A percentile compares a stretch with the other conserved stretches of the same genome.
These are phyloP conservation scores for Ceratobasidium sp. DNA, from an alignment of 1,284 basidiomycete species.

Conservation along the genomic window DNA sequence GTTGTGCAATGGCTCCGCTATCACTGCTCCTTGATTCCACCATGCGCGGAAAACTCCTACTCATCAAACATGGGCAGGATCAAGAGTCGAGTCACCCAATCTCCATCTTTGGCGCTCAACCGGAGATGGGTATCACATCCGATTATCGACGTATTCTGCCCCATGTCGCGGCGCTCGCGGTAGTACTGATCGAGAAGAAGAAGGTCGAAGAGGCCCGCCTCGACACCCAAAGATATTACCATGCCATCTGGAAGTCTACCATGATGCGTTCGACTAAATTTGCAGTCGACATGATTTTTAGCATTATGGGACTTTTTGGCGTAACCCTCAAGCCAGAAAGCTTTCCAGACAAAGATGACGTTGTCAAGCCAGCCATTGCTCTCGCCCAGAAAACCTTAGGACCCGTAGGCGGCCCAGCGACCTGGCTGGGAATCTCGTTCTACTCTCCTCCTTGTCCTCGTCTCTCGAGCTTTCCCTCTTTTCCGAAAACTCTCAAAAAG, in stretches of 20 bases:
- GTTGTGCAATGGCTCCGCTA: background rate
- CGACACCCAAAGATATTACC: no score
- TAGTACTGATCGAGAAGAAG: background rate
- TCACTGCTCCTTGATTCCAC: background rate
- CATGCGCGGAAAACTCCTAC: background rate
- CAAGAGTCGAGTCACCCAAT: no score
- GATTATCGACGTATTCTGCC: background rate
- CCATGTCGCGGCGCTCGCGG: background rate
- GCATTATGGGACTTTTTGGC: slow-evolving; percentile 8
- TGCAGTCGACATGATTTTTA: slow-evolving; percentile 4
- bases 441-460: background rate
- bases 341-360: background rate
- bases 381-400: background rate
- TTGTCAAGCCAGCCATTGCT: background rate
- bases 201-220: background rate
- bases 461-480: background rate
- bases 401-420: background rate
- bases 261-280: background rate
- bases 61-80: background rate
- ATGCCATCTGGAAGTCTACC: background rate
- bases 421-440: background rate
- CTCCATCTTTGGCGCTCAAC: background rate
- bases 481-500: background rate
- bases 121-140: background rate
- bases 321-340: background rate